phyloP scores from a whole-genome alignment of 164 flowering plant species.

The Houttuynia cordata region DNA sequence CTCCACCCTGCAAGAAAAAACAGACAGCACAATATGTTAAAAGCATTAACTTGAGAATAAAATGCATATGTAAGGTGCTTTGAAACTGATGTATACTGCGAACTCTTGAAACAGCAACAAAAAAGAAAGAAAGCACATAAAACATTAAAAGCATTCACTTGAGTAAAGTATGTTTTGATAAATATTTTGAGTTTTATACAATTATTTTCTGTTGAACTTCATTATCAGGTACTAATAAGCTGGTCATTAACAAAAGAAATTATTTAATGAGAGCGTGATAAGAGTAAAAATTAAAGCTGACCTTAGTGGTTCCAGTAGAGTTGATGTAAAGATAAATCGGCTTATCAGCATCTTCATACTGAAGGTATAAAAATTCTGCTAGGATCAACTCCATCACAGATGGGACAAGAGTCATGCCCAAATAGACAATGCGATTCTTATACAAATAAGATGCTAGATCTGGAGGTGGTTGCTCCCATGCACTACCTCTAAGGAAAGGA shows the following conservation, averaged over 20 bases:
- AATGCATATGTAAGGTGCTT: neutral
- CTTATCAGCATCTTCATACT: slow-evolving; percentile 61
- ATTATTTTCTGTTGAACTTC: too few relatives aligned
- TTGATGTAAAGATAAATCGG: slow-evolving; percentile 87
- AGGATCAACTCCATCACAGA: slow-evolving; percentile 79
- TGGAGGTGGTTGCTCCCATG: slow-evolving; percentile 93
- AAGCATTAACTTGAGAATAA: neutral
- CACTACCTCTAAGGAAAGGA: slow-evolving; percentile 70
- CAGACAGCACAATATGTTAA: neutral
- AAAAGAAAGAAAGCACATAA: too few relatives aligned
- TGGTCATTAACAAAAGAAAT: neutral
- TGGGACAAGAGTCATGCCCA: slow-evolving; percentile 89
- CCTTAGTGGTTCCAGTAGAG: slow-evolving; percentile 94
- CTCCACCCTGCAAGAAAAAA: slow-evolving; percentile 37
- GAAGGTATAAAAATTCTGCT: slow-evolving; percentile 82
- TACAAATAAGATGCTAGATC: slow-evolving; percentile 83
- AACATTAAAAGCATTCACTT: too few relatives aligned
- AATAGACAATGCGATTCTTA: slow-evolving; percentile 77
- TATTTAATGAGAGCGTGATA: neutral
- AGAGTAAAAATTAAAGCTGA: slow-evolving; percentile 6
- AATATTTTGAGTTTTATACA: neutral
- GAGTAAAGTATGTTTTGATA: neutral
- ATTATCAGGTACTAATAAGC: too few relatives aligned
- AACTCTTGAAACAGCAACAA: neutral
- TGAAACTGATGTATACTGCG: too few relatives aligned